Conservation (phyloP, 768 basidiomycete species). For the Rhodotorula diobovata region DNA sequence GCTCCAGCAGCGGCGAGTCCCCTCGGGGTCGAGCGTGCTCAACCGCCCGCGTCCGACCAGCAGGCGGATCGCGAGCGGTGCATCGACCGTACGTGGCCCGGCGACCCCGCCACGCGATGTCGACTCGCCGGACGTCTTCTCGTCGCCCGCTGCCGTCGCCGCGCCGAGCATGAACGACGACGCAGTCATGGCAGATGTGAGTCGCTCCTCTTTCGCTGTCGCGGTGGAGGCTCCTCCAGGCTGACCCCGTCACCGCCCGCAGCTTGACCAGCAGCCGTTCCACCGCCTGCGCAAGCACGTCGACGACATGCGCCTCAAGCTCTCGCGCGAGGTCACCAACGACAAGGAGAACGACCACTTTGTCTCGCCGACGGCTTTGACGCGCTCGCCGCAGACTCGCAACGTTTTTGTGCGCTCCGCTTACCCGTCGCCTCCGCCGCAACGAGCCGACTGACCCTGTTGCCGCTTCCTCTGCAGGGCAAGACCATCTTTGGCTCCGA, state of each 20-base stretch:
- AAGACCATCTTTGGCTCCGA: conserved; percentile 12
- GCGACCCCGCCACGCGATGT: conserved; percentile 19
- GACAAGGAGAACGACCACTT: conserved; percentile 32
- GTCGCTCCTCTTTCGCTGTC: neutral
- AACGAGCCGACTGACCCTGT: neutral
- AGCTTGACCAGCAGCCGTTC: conserved; percentile 14
- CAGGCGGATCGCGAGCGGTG: conserved; percentile 21
- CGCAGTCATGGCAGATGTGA: conserved; percentile 7
- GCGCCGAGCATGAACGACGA: neutral
- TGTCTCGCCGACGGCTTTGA: conserved; percentile 18
- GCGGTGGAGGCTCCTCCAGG: too few species aligned
- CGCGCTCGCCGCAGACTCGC: conserved; percentile 30
- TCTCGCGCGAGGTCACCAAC: conserved; percentile 13
- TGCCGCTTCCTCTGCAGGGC: neutral
- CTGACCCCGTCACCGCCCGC: neutral
- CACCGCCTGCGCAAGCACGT: conserved; percentile 15
- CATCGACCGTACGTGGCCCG: conserved; percentile 18
- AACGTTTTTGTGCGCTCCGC: conserved; percentile 24
- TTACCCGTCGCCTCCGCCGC: neutral
- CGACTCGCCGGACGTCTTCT: conserved; percentile 15
- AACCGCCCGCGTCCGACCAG: neutral
- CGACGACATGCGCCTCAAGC: conserved; percentile 22
- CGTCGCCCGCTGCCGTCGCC: neutral
- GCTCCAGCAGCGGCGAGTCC: conserved; percentile 3
- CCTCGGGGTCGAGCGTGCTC: conserved; percentile 2